A percentile compares a stretch with the other conserved stretches of the same genome.
These are phyloP conservation scores for Calycina herbarum DNA, from an alignment of 2,329 filamentous ascomycete species.

Conservation along the genomic window DNA sequence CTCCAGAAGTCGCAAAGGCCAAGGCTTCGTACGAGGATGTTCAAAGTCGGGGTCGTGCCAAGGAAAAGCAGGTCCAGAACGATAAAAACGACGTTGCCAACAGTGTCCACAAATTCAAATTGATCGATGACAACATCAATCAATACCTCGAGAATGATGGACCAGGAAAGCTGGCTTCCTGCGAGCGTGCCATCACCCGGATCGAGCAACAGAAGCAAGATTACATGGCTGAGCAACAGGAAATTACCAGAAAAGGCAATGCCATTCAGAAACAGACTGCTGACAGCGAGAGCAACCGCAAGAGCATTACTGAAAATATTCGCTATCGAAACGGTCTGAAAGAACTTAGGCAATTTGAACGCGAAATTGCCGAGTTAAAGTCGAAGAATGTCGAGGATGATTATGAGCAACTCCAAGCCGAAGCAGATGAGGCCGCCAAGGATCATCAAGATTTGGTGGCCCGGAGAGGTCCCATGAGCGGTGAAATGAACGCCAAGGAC, in stretches of 20 bases:
- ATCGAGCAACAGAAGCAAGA: constrained; percentile 66
- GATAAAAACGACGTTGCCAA: constrained; percentile 71
- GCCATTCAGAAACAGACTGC: constrained; percentile 74
- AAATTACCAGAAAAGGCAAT: constrained; percentile 71
- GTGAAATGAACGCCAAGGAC: constrained; percentile 81
- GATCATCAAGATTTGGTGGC: constrained; percentile 69
- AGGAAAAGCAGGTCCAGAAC: constrained; percentile 70
- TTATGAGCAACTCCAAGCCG: constrained; percentile 69
- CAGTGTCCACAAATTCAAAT: constrained; percentile 74
- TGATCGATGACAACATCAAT: constrained; percentile 75
- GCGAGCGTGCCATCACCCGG: constrained; percentile 65
- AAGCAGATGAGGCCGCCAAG: constrained; percentile 67
- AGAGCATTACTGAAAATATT: constrained; percentile 86
- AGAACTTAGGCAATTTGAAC: constrained; percentile 64
- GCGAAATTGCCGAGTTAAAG: constrained; percentile 73
- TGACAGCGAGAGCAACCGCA: constrained; percentile 79
- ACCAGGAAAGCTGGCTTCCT: constrained; percentile 66
- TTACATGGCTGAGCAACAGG: constrained; percentile 66
- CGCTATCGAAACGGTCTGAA: constrained; percentile 76
- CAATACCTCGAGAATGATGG: constrained; percentile 78
- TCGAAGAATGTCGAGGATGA: constrained; percentile 80
- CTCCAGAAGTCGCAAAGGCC: constrained; percentile 74
- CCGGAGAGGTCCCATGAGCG: constrained; percentile 72
- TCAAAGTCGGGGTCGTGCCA: constrained; percentile 66
- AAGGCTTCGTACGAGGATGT: constrained; percentile 76